Percentiles rank a stretch among this genome's conserved stretches.
These are phyloP conservation scores for Tulasnella calospora DNA, from an alignment of 768 basidiomycete genomes.

Conservation along the genomic window DNA sequence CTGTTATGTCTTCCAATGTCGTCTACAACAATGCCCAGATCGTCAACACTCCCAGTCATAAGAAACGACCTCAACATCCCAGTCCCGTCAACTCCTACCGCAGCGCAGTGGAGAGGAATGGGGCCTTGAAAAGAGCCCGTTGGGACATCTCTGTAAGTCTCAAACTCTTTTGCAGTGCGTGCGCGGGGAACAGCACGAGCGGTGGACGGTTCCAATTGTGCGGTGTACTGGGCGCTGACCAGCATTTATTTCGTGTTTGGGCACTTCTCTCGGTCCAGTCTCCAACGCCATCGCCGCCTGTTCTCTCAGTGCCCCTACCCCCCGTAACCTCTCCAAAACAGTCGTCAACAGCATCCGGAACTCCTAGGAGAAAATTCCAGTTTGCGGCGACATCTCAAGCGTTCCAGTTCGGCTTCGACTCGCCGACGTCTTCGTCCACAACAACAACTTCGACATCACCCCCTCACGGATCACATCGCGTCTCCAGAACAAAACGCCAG, in stretches of 20 bases:
- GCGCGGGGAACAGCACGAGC: neutral
- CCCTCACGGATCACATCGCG: neutral
- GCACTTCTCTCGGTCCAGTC: conserved; percentile 15
- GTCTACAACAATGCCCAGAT: neutral
- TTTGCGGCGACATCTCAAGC: conserved; percentile 2
- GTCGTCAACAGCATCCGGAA: neutral
- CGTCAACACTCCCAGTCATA: conserved; percentile 17
- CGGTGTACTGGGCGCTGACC: neutral
- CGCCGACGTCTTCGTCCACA: neutral
- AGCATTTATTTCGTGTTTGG: neutral
- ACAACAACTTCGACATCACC: neutral
- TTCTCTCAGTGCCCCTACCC: conserved; percentile 18
- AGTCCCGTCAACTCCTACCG: conserved; percentile 21
- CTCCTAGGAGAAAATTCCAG: conserved; percentile 3
- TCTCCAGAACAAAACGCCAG: conserved; percentile 7
- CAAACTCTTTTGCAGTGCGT: neutral
- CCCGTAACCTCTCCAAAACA: neutral
- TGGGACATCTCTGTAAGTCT: conserved; percentile 24
- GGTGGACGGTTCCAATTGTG: neutral
- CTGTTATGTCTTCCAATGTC: conserved; percentile 15
- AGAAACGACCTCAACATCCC: conserved; percentile 23
- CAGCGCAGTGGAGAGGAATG: conserved; percentile 16
- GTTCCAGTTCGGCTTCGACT: conserved; percentile 20
- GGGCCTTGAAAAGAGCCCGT: conserved; percentile 18
- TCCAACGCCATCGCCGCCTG: conserved; percentile 23